Base-by-base conservation (phyloP, 2,329 filamentous ascomycete species). In the Phialophora expanda region DNA sequence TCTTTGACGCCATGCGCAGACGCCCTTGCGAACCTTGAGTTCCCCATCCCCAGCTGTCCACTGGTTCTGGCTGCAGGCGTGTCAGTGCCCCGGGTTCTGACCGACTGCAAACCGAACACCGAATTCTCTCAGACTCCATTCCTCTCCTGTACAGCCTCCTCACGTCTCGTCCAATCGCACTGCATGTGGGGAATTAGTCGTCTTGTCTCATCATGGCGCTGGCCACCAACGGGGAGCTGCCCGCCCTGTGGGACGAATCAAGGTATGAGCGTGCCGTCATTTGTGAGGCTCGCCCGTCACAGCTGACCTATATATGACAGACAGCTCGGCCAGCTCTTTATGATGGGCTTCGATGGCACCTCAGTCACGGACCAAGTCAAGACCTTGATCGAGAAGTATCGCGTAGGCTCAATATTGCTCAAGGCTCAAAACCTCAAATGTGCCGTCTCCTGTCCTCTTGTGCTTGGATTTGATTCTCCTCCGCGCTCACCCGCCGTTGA, bases 381-480 rank as follows among this genome's bases (percentile, higher is more conserved):
- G 70, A 83, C 83, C 55, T 81, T 89, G 51, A 89, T 89, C 72
- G 83, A 87, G 73, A 80, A 88, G 70, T 84, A 88, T 76, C 91
- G 98, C 76, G 84, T 99, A 56, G 95, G 95, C 63, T 95, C 92
- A 60, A 91, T 98, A 74, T 75, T 86, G 80, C 76, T 89, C 61
- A 87, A 86, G 51, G 87, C 87, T 55, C 89, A 89, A 76, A 89
- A 89, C 72, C 77, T 88, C 53, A 87, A 87, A 82, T 88, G 86
- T 88, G 78, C 62, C 65, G 34, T 54, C 65, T 64, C 64, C 28
- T 62, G n/a, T 62, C 9, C 51, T 58, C 44, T 8, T 62, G 24
- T 61, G 66, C 62, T 61, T 66, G 60, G 12, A 26, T 48, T 30
- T 59, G 62, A 70, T 70, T 26, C 20, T 46, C 24, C 20, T 48